Conservation (phyloP, 495 filamentous ascomycete species). For the Aspergillus avenaceus region DNA sequence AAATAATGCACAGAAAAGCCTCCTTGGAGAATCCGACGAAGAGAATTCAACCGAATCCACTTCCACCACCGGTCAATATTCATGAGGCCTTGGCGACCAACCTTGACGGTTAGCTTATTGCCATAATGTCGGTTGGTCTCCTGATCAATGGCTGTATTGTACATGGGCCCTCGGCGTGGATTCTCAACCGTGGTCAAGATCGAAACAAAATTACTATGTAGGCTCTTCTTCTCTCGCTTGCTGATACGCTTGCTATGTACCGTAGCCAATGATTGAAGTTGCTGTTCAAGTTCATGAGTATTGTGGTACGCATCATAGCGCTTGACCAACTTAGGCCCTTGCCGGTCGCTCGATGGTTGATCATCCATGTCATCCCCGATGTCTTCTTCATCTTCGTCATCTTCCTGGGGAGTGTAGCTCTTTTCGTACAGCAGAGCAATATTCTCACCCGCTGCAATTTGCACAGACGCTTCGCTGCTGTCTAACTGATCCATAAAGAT, state of each 20-base stretch:
- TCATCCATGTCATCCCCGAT: conserved; percentile 44
- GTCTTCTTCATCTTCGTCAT: conserved; percentile 58
- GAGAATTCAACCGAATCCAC: conserved; percentile 66
- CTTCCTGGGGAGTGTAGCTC: conserved; percentile 58
- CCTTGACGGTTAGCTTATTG: conserved; percentile 69
- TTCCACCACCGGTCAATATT: conserved; percentile 91
- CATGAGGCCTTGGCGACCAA: conserved; percentile 68
- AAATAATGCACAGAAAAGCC: conserved; percentile 84
- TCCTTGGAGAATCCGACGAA: conserved; percentile 73
- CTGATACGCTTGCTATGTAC: conserved; percentile 68
- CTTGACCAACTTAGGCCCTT: conserved; percentile 59
- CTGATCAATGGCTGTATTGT: conserved; percentile 67
- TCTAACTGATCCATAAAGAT: conserved; percentile 88
- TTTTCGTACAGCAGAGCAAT: conserved; percentile 90
- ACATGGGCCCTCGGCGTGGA: conserved; percentile 66
- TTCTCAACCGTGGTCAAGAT: conserved; percentile 82
- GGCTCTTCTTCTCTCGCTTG: conserved; percentile 71
- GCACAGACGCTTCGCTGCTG: conserved; percentile 68
- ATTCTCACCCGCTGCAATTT: conserved; percentile 83
- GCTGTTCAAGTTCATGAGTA: conserved; percentile 48
- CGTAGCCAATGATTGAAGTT: conserved; percentile 49
- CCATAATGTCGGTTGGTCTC: conserved; percentile 71
- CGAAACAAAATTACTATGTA: conserved; percentile 75
- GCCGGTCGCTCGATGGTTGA: conserved; percentile 31
- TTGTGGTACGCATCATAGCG: conserved; percentile 55